Evolutionary conservation across 306 rosid species (phyloP).

Genomic region (Alnus rubra): DNA sequence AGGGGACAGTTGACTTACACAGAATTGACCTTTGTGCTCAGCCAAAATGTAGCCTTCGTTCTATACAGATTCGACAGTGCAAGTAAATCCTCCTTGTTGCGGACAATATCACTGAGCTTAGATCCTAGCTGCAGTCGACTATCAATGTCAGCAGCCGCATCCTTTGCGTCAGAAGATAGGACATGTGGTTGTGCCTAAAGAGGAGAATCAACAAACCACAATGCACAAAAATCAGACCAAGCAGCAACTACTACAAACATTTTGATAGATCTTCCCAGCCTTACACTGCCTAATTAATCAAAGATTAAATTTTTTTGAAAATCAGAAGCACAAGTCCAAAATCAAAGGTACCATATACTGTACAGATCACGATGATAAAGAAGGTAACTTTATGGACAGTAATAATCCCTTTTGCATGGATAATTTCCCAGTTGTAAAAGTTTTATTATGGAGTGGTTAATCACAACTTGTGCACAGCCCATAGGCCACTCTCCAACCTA

Average conservation of each 20-base stretch:
- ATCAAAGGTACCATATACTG: not conserved
- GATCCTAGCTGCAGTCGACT: conserved; percentile 78
- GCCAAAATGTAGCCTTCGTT: conserved; percentile 83
- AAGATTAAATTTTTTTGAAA: not conserved
- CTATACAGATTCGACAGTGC: conserved; percentile 66
- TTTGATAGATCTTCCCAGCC: conserved; percentile 2
- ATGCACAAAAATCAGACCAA: conserved; percentile 5
- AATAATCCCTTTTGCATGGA: not conserved
- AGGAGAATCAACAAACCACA: conserved; percentile 8
- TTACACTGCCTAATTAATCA: conserved; percentile 10
- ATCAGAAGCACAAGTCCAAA: not conserved
- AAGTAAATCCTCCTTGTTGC: conserved; percentile 60
- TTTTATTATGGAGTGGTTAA: not conserved
- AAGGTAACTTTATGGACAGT: not conserved
- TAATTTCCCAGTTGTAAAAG: not conserved
- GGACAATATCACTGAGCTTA: conserved; percentile 75
- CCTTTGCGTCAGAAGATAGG: conserved; percentile 77
- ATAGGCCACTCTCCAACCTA: not conserved
- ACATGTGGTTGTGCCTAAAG: conserved; percentile 48
- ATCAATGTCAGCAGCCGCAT: conserved; percentile 79
- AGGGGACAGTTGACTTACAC: conserved; percentile 56
- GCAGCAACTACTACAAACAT: not conserved
- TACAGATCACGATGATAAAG: not conserved
- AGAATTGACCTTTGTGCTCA: conserved; percentile 67
- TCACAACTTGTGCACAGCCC: not conserved